Evolutionary conservation across 2,329 filamentous ascomycete genomes (phyloP).

Genomic region (Fusarium beomiforme): DNA sequence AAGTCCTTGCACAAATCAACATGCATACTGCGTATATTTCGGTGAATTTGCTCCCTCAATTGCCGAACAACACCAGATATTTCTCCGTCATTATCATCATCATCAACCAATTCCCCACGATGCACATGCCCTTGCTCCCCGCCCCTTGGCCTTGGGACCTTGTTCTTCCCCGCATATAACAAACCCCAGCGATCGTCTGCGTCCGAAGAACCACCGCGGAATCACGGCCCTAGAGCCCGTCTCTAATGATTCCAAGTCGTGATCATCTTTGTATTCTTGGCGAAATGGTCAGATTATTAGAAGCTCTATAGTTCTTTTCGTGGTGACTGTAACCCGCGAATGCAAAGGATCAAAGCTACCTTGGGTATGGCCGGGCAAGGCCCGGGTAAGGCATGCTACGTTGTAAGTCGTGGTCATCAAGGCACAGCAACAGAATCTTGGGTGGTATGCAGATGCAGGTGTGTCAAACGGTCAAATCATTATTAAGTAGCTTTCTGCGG

Average conservation of each 20-base stretch:
- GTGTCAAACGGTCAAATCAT: conserved; percentile 13
- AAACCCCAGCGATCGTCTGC: conserved; percentile 27
- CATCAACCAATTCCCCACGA: conserved; percentile 19
- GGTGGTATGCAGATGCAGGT: conserved; percentile 20
- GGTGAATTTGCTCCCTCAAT: not conserved
- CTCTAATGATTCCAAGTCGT: not conserved
- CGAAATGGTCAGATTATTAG: conserved; percentile 16
- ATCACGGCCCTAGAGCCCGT: conserved; percentile 36
- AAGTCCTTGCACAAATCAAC: not conserved
- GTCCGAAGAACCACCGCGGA: conserved; percentile 33
- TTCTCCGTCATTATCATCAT: conserved; percentile 6
- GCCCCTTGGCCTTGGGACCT: not conserved
- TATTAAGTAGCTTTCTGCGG: conserved; percentile 1
- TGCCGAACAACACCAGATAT: conserved; percentile 16
- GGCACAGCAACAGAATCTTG: not conserved
- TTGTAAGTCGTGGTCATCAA: not conserved
- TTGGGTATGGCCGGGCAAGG: too few relatives aligned
- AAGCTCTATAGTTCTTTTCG: conserved; percentile 1
- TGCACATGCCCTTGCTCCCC: conserved; percentile 23
- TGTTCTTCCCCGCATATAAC: conserved; percentile 30
- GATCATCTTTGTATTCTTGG: not conserved
- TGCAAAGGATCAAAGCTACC: not conserved
- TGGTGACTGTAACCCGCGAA: not conserved
- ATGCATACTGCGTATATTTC: too few relatives aligned
- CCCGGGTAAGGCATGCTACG: too few relatives aligned